Evolutionary conservation across 108 stramenopile genomes (phyloP).

Genomic region (Fragilaria radians): DNA sequence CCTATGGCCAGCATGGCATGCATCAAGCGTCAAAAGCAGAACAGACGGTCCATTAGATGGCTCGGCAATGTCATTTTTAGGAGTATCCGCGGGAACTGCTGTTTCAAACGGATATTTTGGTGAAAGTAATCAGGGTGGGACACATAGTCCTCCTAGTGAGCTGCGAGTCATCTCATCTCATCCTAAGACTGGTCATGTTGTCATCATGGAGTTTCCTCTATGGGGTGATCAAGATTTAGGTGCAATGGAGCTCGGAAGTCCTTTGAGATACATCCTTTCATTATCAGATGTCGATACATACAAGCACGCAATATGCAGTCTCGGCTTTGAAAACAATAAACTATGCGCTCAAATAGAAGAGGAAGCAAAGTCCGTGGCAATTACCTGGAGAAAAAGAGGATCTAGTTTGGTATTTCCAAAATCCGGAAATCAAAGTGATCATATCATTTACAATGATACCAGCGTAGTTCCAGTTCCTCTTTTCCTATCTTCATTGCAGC

Average conservation of each 20-base stretch:
- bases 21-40: no score
- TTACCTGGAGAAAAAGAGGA: slow-evolving; percentile 65
- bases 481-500: slow-evolving; percentile 43
- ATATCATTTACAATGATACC: slow-evolving; percentile 39
- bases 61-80: slow-evolving; percentile 52
- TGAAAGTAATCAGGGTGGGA: slow-evolving; percentile 45
- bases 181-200: slow-evolving; percentile 31
- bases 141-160: slow-evolving; percentile 73
- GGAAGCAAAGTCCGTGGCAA: slow-evolving; percentile 35
- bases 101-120: slow-evolving; percentile 24
- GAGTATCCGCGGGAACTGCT: slow-evolving; percentile 34
- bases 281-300: slow-evolving; percentile 9
- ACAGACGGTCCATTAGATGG: slow-evolving; percentile 36
- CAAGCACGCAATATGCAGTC: slow-evolving; percentile 7
- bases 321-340: slow-evolving; percentile 59
- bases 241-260: slow-evolving; percentile 76
- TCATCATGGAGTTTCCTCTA: slow-evolving; percentile 72
- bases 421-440: slow-evolving; percentile 2
- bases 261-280: slow-evolving; percentile 52
- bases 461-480: slow-evolving; percentile 61
- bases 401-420: slow-evolving; percentile 25
- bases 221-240: slow-evolving; percentile 80
- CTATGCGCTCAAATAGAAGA: slow-evolving; percentile 45
- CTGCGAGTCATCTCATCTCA: slow-evolving; percentile 58
- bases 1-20: slow-evolving; percentile 79